A percentile compares a stretch with the other conserved stretches of the same genome.
Evolutionary conservation across 2,329 filamentous ascomycete species (phyloP).

Genomic region (Curvularia verruculosa): DNA sequence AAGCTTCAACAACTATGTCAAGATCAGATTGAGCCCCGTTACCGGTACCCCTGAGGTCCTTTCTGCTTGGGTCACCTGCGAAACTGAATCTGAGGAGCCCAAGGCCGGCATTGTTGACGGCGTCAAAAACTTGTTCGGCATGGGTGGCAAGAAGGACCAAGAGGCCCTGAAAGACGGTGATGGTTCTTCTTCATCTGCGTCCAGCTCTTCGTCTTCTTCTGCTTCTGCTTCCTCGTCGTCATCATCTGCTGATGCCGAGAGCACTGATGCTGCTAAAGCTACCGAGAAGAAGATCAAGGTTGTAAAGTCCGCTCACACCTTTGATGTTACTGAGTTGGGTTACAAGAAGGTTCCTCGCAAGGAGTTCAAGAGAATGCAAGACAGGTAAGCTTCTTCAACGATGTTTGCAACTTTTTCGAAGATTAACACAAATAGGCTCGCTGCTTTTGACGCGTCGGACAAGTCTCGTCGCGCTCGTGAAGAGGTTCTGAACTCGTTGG

Average conservation of each 20-base stretch:
- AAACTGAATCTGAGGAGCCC: constrained; percentile 71
- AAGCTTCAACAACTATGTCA: constrained; percentile 81
- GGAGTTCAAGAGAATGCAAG: constrained; percentile 65
- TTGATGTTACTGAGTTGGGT: constrained; percentile 53
- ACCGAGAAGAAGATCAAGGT: constrained; percentile 58
- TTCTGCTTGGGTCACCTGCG: constrained; percentile 81
- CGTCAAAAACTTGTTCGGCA: constrained; percentile 94
- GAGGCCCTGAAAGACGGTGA: constrained; percentile 65
- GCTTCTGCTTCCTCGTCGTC: constrained; percentile 53
- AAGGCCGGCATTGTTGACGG: constrained; percentile 88
- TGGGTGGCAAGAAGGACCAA: constrained; percentile 89
- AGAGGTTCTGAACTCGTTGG: constrained; percentile 89
- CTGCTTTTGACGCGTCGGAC: constrained; percentile 86
- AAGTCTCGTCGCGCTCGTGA: constrained; percentile 76
- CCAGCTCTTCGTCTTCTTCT: constrained; percentile 50
- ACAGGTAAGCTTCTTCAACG: constrained; percentile 50
- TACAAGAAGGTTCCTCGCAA: constrained; percentile 65
- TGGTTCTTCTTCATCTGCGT: constrained; percentile 50
- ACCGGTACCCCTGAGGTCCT: constrained; percentile 81
- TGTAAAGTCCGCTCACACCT: constrained; percentile 59
- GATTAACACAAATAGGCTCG: constrained; percentile 62
- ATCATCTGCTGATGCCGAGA: constrained; percentile 54
- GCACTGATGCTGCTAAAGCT: constrained; percentile 57
- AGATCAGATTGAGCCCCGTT: constrained; percentile 71
- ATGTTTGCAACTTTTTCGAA: neutral